Evolutionary conservation across 2,329 filamentous ascomycete species (phyloP).

Genomic region (Triangularia setosa): DNA sequence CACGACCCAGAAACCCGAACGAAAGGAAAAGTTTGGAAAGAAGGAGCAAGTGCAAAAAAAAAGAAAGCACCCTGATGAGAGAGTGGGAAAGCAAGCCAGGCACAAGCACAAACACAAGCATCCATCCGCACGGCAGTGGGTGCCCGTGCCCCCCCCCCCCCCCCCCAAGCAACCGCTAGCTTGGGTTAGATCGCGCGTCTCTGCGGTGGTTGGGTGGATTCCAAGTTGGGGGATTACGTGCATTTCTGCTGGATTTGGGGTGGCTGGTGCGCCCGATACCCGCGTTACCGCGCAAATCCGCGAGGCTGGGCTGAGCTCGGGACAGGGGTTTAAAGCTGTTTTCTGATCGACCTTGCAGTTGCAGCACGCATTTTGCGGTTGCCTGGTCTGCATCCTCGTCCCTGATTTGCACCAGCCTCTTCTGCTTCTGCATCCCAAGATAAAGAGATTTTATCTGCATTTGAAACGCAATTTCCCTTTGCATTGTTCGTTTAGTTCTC

Average conservation of each 20-base stretch:
- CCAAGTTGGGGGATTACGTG: constrained; percentile 9
- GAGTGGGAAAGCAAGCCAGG: background rate
- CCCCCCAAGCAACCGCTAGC: constrained; percentile 5
- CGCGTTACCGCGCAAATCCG: constrained; percentile 12
- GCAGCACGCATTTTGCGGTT: background rate
- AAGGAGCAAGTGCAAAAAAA: background rate
- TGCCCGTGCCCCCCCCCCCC: constrained; percentile 1
- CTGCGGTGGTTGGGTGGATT: constrained; percentile 19
- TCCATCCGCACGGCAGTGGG: constrained; percentile 1
- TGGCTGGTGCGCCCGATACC: constrained; percentile 13
- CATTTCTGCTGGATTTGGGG: constrained; percentile 12
- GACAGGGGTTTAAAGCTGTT: constrained; percentile 4
- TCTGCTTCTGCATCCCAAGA: background rate
- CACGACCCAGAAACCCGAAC: background rate
- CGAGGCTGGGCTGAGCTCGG: constrained; percentile 17
- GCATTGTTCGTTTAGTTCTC: background rate
- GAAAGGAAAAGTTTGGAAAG: background rate
- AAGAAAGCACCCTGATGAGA: background rate
- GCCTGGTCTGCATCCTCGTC: background rate
- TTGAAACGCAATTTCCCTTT: constrained; percentile 1
- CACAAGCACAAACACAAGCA: background rate
- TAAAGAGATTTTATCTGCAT: background rate
- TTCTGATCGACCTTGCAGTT: background rate
- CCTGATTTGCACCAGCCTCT: background rate
- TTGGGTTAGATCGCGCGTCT: constrained; percentile 11